Evolutionary conservation across 83 land plant genomes (phyloP).

Genomic region (Diphasiastrum complanatum): DNA sequence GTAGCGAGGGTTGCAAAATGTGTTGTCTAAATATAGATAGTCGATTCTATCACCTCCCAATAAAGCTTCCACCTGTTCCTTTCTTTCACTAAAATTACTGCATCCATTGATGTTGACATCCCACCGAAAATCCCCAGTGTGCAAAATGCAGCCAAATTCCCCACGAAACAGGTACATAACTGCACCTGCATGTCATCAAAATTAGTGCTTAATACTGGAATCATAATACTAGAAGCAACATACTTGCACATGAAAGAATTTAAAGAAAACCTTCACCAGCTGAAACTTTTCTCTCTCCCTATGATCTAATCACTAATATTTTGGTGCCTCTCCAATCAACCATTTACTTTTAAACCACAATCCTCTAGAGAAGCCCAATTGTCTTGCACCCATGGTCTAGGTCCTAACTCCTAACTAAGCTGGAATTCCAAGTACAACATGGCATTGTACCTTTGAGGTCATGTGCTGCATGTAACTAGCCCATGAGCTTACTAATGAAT

Average conservation of each 20-base stretch:
- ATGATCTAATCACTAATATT: no score
- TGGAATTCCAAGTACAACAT: no score
- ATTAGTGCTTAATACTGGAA: not conserved
- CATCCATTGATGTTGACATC: constrained; percentile 29
- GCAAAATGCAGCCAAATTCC: constrained; percentile 46
- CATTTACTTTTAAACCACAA: no score
- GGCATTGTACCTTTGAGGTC: no score
- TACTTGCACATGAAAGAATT: constrained; percentile 4
- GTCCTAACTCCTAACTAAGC: no score
- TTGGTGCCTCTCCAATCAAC: no score
- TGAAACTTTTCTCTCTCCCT: no score
- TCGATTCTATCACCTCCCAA: constrained; percentile 36
- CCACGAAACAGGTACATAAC: constrained; percentile 69
- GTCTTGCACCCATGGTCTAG: no score
- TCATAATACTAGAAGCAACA: constrained; percentile 2
- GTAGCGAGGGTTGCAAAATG: constrained; percentile 53
- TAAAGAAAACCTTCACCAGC: no score
- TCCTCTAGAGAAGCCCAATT: no score
- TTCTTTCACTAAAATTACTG: constrained; percentile 12
- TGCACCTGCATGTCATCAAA: constrained; percentile 36
- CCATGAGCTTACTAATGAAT: no score
- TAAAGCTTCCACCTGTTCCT: constrained; percentile 27
- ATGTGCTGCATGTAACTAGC: no score
- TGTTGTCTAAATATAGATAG: constrained; percentile 54
- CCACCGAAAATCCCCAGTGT: constrained; percentile 78